Base-by-base conservation (phyloP, 495 filamentous ascomycete genomes). In the Hypoxylon subgilvum region DNA sequence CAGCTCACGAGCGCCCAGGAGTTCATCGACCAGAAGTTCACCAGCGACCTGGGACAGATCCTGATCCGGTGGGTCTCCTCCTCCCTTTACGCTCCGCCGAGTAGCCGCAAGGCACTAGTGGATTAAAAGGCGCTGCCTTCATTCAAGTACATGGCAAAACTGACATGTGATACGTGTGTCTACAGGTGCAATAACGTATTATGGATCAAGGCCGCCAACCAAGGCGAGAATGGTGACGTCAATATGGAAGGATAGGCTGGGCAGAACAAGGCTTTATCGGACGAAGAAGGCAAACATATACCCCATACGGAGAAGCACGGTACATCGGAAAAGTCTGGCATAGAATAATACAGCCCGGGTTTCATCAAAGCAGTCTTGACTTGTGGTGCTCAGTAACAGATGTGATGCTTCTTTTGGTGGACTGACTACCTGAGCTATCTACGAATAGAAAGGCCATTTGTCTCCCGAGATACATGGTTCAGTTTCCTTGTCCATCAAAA, bases 1-100 rank as follows among this genome's bases (percentile, higher is more conserved):
- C 89, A 97, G 74, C 82, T 98, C 45, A 82, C 82, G 65, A 84
- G 87, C 65, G 91, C 94, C 41, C 90, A 95, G 76, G 95, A 97
- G 69, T 96, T 83, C 76, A 87, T 96, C 61, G 86, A 94, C 74
- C 89, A 88, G 48, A 91, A 94, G 82, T 86, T 82, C 67, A 90
- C 88, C 23, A 92, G 90, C 40, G 79, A 78, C 55, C 74, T 98
- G 68, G 94, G 94, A 14, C 86, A 96, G 72, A 94, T 97, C 42
- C 70, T 98, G 63, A 97, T 98, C 62, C 81, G 94, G 91, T 96
- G 70, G 52, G 76, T 74, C 54, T 2, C 46, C 14, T 6, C n/a
- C n/a, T n/a, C n/a, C n/a, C n/a, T n/a, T n/a, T n/a, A n/a, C n/a
- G n/a, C n/a, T n/a, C n/a, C n/a, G n/a, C n/a, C n/a, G n/a, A n/a